A percentile compares a stretch with the other conserved stretches of the same genome.
These are phyloP conservation scores for Coffea humblotiana DNA, from an alignment of 305 asterid species.

Conservation along the genomic window DNA sequence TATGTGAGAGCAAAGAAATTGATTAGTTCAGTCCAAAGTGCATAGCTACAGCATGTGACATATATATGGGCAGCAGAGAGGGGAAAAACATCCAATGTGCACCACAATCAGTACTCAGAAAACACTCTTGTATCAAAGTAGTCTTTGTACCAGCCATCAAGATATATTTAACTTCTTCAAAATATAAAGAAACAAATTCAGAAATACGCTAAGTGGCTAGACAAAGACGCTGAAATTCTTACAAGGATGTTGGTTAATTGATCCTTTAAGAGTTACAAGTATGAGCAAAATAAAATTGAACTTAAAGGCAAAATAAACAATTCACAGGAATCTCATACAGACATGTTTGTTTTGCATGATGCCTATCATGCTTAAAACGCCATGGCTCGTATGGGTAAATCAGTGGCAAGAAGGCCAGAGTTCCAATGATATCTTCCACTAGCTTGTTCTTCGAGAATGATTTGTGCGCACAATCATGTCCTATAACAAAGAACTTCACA, in stretches of 20 bases:
- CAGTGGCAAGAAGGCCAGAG: constrained; percentile 90
- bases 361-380: constrained; percentile 96
- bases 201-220: not conserved
- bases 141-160: not conserved
- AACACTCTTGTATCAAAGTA: not conserved
- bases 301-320: constrained; percentile 6
- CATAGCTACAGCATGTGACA: not conserved
- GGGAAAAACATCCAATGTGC: not conserved
- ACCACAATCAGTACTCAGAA: not conserved
- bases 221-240: not conserved
- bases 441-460: constrained; percentile 90
- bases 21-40: not conserved
- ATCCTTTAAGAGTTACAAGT: constrained; percentile 13
- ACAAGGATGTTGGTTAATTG: not conserved
- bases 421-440: constrained; percentile 93
- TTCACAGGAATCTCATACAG: constrained; percentile 35
- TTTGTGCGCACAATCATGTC: constrained; percentile 99
- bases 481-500: constrained; percentile 93
- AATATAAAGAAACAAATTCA: constrained; percentile 1
- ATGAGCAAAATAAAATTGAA: constrained; percentile 3
- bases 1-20: too few relatives aligned
- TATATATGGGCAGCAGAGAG: not conserved
- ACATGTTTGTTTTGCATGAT: constrained; percentile 99
- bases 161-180: not conserved
- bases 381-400: constrained; percentile 97